Percentiles rank a stretch among this genome's conserved stretches.
phyloP scores from a whole-genome alignment of 345 rosid genomes.

The Capsella bursapastoris region DNA sequence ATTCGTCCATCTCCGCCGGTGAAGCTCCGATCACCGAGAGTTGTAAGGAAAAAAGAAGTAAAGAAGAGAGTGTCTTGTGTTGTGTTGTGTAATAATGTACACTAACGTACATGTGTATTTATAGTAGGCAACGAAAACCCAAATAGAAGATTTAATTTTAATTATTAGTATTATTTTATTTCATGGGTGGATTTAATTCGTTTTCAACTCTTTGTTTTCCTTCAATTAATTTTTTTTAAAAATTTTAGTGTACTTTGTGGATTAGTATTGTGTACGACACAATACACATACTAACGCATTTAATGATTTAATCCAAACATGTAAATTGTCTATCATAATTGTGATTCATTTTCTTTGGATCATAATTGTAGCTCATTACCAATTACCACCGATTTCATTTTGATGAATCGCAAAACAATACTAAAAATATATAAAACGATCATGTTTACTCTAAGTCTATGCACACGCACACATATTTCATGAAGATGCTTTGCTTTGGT shows the following conservation, averaged over 20 bases:
- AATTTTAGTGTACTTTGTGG: no score
- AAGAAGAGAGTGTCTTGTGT: conserved; percentile 4
- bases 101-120: conserved; percentile 33
- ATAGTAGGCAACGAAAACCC: conserved; percentile 9
- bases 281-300: neutral
- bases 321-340: no score
- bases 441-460: no score
- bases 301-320: neutral
- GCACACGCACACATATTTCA: neutral
- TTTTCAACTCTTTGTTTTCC: conserved; percentile 3
- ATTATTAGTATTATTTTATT: neutral
- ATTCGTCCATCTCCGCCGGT: conserved; percentile 69
- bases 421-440: no score
- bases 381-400: no score
- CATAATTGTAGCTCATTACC: no score
- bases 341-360: no score
- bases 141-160: neutral
- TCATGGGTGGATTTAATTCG: neutral
- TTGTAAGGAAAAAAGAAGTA: neutral
- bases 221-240: no score
- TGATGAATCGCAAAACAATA: no score
- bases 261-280: neutral
- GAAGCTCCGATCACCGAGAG: conserved; percentile 15
- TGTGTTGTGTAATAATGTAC: conserved; percentile 12
- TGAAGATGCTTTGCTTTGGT: neutral